A percentile compares a stretch with the other conserved stretches of the same genome.
phyloP scores from a whole-genome alignment of 352 stramenopile genomes.

The Pythium graminicola region DNA sequence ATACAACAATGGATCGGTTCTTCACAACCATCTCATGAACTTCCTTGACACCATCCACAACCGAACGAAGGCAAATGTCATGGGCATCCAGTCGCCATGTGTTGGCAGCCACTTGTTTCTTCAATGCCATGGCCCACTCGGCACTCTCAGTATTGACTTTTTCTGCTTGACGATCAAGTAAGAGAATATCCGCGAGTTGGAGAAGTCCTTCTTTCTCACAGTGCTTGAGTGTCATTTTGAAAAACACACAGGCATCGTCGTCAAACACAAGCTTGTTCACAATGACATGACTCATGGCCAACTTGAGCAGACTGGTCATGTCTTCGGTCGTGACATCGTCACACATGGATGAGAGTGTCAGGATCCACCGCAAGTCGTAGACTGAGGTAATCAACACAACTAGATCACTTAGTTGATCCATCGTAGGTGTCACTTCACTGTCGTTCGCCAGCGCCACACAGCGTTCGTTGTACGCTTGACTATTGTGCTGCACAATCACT shows the following conservation, averaged over 20 bases:
- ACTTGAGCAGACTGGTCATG: constrained; percentile 1
- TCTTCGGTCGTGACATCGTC: neutral
- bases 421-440: neutral
- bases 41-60: constrained; percentile 3
- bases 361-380: constrained; percentile 4
- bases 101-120: constrained; percentile 4
- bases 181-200: constrained; percentile 12
- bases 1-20: constrained; percentile 1
- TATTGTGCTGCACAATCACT: constrained; percentile 1
- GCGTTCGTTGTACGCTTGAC: constrained; percentile 11
- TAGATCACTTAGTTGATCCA: neutral
- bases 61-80: neutral
- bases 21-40: neutral
- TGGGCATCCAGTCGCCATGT: constrained; percentile 10
- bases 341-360: neutral
- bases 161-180: constrained; percentile 12
- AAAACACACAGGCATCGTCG: constrained; percentile 24
- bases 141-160: constrained; percentile 16
- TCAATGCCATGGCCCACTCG: constrained; percentile 6
- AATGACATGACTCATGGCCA: constrained; percentile 25
- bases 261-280: constrained; percentile 25
- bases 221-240: constrained; percentile 27
- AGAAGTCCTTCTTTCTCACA: constrained; percentile 18
- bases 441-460: neutral
- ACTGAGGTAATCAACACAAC: constrained; percentile 11